These are phyloP conservation scores for Zymoseptoria crescenta DNA, from an alignment of 2,329 filamentous ascomycete species.

Conservation along the genomic window DNA sequence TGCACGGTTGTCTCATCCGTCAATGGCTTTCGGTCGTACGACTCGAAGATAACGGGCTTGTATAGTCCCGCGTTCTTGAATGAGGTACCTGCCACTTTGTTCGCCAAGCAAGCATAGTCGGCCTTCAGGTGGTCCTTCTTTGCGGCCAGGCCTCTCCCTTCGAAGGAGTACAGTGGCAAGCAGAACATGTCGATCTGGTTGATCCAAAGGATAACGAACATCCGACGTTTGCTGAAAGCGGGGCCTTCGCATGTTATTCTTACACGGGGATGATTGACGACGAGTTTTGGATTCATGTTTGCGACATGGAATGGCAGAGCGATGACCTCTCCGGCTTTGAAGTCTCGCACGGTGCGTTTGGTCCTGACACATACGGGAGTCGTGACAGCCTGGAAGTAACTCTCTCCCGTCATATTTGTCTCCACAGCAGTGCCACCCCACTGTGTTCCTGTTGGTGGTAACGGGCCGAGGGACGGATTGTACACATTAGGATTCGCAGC, in stretches of 20 bases:
- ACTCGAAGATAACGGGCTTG: not conserved
- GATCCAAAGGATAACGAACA: conserved; percentile 13
- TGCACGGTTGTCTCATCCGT: not conserved
- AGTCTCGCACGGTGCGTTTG: conserved; percentile 5
- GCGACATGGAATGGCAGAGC: conserved; percentile 11
- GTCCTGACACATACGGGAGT: not conserved
- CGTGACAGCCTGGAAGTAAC: not conserved
- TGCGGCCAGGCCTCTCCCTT: not conserved
- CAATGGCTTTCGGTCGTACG: not conserved
- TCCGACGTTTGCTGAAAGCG: conserved; percentile 14
- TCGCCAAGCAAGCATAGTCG: not conserved
- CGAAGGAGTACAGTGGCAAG: conserved; percentile 11
- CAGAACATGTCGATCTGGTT: conserved; percentile 10
- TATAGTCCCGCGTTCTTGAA: not conserved
- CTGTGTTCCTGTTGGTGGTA: not conserved
- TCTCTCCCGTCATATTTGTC: not conserved
- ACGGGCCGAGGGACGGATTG: not conserved
- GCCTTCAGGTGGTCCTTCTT: not conserved
- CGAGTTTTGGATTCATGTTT: conserved; percentile 12
- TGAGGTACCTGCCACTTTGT: not conserved
- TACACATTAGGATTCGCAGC: not conserved
- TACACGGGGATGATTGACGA: not conserved
- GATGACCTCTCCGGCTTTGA: conserved; percentile 13
- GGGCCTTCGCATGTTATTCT: conserved; percentile 6
- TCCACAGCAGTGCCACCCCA: not conserved